A percentile compares a stretch with the other conserved stretches of the same genome.
Evolutionary conservation across 73 alveolate genomes (phyloP).

Genomic region (Paramecium sexaurelia): DNA sequence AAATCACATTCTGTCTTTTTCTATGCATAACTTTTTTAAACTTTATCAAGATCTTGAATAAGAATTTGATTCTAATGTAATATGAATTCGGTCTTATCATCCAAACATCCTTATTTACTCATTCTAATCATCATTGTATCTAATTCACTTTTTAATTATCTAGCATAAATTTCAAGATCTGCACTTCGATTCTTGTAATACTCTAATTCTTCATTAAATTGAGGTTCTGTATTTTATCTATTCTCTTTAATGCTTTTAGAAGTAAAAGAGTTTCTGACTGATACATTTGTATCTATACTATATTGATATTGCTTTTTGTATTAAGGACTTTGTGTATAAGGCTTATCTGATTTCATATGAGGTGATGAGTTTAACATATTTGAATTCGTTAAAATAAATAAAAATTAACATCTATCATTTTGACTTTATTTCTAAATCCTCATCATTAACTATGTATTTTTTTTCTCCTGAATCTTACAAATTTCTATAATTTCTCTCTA

Average conservation of each 20-base stretch:
- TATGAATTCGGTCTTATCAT: conserved; percentile 14
- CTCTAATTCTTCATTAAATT: conserved; percentile 43
- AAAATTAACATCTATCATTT: not conserved
- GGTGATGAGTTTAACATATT: not conserved
- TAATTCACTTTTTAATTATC: conserved; percentile 39
- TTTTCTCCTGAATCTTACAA: too few relatives aligned
- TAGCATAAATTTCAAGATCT: not conserved
- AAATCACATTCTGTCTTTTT: conserved; percentile 53
- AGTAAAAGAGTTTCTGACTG: conserved; percentile 12
- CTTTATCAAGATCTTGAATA: not conserved
- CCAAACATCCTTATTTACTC: not conserved
- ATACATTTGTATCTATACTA: not conserved
- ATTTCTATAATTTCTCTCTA: too few relatives aligned
- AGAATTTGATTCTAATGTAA: conserved; percentile 1
- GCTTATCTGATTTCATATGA: conserved; percentile 22
- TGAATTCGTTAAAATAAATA: not conserved
- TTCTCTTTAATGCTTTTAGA: not conserved
- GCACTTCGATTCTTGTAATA: conserved; percentile 1
- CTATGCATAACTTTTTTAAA: not conserved
- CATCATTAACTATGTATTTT: not conserved
- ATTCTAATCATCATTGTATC: conserved; percentile 16
- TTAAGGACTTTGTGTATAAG: not conserved
- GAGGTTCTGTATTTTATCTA: not conserved
- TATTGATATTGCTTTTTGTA: conserved; percentile 10
- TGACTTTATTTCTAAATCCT: too few relatives aligned